These are phyloP conservation scores for Nicotiana tabacum DNA, from an alignment of 257 asterid genomes.

Conservation along the genomic window DNA sequence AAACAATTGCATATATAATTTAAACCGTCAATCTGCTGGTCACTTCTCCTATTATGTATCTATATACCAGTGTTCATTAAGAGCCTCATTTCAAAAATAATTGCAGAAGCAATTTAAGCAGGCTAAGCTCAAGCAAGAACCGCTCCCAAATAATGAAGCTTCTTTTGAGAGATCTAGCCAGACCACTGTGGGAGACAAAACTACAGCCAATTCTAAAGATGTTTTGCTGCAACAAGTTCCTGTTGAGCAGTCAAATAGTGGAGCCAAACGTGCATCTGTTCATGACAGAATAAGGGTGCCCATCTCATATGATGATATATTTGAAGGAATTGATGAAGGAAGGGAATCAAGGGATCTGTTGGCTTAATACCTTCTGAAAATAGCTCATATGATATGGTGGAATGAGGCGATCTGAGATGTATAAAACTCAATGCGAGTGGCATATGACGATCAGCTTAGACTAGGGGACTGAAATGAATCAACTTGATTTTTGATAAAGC, in stretches of 20 bases:
- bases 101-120: constrained; percentile 80
- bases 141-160: constrained; percentile 22
- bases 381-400: background rate
- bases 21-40: background rate
- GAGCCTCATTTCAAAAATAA: background rate
- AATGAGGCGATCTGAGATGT: background rate
- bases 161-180: constrained; percentile 8
- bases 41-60: background rate
- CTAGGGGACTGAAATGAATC: background rate
- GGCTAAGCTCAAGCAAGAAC: constrained; percentile 25
- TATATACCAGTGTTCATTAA: background rate
- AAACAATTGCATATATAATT: background rate
- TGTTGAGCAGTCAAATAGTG: constrained; percentile 19
- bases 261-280: constrained; percentile 42
- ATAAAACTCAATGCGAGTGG: background rate
- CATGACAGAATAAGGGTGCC: constrained; percentile 71
- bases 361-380: background rate
- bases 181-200: constrained; percentile 3
- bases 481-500: background rate
- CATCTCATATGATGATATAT: constrained; percentile 64
- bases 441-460: background rate
- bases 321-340: constrained; percentile 26
- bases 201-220: constrained; percentile 9
- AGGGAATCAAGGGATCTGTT: constrained; percentile 25
- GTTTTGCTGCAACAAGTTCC: constrained; percentile 24